Evolutionary conservation across 345 rosid species (phyloP).

Genomic region (Citrus hindsii): DNA sequence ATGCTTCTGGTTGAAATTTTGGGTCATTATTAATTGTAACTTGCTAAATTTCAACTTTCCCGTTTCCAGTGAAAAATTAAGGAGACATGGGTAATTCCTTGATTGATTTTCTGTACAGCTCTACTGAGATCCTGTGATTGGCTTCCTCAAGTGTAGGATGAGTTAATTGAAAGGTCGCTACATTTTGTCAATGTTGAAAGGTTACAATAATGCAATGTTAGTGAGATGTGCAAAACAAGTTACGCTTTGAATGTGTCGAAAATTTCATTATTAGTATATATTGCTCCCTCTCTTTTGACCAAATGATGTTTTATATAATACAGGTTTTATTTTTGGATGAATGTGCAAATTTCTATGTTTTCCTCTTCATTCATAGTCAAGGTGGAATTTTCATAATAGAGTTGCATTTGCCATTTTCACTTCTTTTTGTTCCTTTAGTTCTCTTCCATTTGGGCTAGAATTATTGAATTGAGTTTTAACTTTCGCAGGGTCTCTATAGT

Average conservation of each 20-base stretch:
- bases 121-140: constrained; percentile 7
- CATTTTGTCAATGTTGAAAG: constrained; percentile 48
- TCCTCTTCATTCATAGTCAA: background rate
- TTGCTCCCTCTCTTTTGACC: background rate
- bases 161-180: constrained; percentile 49
- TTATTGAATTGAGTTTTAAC: constrained; percentile 9
- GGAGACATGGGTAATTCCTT: background rate
- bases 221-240: constrained; percentile 33
- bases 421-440: background rate
- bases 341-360: background rate
- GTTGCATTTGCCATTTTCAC: background rate
- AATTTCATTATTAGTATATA: background rate
- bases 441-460: background rate
- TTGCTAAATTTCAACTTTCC: background rate
- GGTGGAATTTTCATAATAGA: background rate
- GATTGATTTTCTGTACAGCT: background rate
- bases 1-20: background rate
- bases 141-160: constrained; percentile 48
- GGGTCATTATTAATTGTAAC: background rate
- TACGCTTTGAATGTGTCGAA: constrained; percentile 75
- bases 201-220: background rate
- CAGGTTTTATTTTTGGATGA: background rate
- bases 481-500: constrained; percentile 70
- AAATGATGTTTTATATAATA: background rate
- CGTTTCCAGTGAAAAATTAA: background rate